Evolutionary conservation across 164 flowering plant species (phyloP), one percentile per base, ranked within the genome.

Genomic region (Tetrastigma voinierianum): DNA sequence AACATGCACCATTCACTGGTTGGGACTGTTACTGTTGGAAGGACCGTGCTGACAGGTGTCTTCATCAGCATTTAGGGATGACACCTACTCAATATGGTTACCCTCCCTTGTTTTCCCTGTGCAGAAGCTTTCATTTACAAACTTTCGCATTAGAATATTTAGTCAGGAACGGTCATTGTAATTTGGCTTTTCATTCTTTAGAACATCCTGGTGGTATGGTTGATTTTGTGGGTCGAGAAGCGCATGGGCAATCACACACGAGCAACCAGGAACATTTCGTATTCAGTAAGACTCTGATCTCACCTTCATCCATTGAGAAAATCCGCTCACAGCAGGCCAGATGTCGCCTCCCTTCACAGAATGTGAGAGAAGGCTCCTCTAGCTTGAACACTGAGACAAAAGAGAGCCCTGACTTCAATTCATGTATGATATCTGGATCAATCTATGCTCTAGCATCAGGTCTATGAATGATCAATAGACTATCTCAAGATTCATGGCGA

Each of bases 221-320:
- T 71, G n/a, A 82, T 72, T 78, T 77, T 83, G 69, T 82, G 84
- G 53, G 97, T 97, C 23, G n/a, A n/a, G n/a, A n/a, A 94, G 82
- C 0, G 97, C 97, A 85, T 86, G 97, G 25, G 91, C 90, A 75
- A 94, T 94, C 98, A 94, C 90, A 21, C 98, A 84, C 81, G 94
- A 53, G 97, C 98, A 78, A 91, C 98, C 90, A 77, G 96, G 97
- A 66, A 75, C 67, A 51, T 67, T 81, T 49, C 85, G 78, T 72
- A 94, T 83, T 84, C 64, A 69, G 68, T 10, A 62, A 57, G 82
- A 55, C 86, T 57, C 62, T 78, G 9, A 60, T 63, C 51, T 76
- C 83, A 43, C 48, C 74, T 18, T 65, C 79, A 66, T 80, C 85
- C 62, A 56, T 52, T n/a, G 89, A 72, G 77, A 89, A 93, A 51